phyloP scores from a whole-genome alignment of 306 rosid species.

The Elaeagnus macrophylla region DNA sequence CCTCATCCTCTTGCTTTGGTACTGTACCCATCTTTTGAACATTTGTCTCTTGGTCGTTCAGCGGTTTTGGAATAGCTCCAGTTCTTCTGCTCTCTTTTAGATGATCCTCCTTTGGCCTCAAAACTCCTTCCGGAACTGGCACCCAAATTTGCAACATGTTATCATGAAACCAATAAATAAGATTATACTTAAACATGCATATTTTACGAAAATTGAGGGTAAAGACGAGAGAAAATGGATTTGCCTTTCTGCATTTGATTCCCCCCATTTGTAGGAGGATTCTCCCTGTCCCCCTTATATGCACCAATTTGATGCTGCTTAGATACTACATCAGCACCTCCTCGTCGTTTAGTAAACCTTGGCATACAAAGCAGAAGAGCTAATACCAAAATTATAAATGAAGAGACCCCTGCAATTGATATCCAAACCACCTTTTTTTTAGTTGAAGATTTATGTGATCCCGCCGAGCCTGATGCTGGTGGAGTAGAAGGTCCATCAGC shows the following conservation, averaged over 20 bases:
- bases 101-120: constrained; percentile 41
- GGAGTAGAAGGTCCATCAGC: constrained; percentile 52
- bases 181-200: constrained; percentile 4
- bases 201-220: constrained; percentile 11
- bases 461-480: constrained; percentile 46
- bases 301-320: constrained; percentile 55
- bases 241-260: constrained; percentile 57
- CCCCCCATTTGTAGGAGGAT: constrained; percentile 32
- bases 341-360: constrained; percentile 41
- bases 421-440: constrained; percentile 63
- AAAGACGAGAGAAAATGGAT: constrained; percentile 8
- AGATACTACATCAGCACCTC: constrained; percentile 39
- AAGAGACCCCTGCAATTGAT: constrained; percentile 49
- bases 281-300: constrained; percentile 52
- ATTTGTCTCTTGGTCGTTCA: constrained; percentile 37
- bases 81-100: constrained; percentile 37
- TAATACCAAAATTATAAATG: constrained; percentile 39
- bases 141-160: constrained; percentile 10
- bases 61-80: constrained; percentile 46
- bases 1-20: constrained; percentile 48
- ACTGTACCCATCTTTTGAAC: constrained; percentile 27
- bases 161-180: constrained; percentile 2
- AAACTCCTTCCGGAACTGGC: constrained; percentile 40
- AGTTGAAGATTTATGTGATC: constrained; percentile 26
- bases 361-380: constrained; percentile 55